These are phyloP conservation scores for Fragaria ananassa DNA, from an alignment of 306 rosid genomes.

Conservation along the genomic window DNA sequence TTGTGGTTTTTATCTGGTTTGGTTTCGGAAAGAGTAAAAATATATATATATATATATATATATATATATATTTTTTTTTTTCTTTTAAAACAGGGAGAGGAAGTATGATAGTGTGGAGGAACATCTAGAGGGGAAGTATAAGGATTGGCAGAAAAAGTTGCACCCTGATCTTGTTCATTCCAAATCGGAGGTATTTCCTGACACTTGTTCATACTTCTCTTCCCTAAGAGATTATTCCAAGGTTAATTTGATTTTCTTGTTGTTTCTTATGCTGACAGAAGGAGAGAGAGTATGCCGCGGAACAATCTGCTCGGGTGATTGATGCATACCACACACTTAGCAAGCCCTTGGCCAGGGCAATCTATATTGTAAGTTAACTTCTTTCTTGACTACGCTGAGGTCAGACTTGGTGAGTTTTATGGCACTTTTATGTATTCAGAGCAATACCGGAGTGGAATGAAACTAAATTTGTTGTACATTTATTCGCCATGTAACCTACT, in stretches of 20 bases:
- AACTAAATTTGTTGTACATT: too few relatives aligned
- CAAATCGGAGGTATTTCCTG: slow-evolving; percentile 65
- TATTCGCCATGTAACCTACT: too few relatives aligned
- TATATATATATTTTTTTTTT: too few relatives aligned
- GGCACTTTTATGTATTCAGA: background rate
- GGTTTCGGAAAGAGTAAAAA: background rate
- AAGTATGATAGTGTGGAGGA: slow-evolving; percentile 58
- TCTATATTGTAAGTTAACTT: slow-evolving; percentile 63
- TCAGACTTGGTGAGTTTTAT: background rate
- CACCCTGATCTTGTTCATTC: slow-evolving; percentile 99
- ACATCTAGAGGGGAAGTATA: slow-evolving; percentile 71
- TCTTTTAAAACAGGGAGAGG: slow-evolving; percentile 51
- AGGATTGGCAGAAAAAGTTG: slow-evolving; percentile 90
- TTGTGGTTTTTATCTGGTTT: background rate
- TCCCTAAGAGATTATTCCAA: background rate
- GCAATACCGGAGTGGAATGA: background rate
- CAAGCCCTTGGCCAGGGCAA: slow-evolving; percentile 74
- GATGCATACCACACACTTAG: slow-evolving; percentile 80
- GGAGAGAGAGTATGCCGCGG: slow-evolving; percentile 88
- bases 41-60: too few relatives aligned
- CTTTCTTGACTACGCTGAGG: background rate
- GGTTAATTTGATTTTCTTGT: background rate
- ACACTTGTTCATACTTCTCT: background rate
- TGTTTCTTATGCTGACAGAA: slow-evolving; percentile 40
- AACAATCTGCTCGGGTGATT: slow-evolving; percentile 86